phyloP scores from a whole-genome alignment of 1,284 basidiomycete genomes.

The Xerocomus minutiporus region DNA sequence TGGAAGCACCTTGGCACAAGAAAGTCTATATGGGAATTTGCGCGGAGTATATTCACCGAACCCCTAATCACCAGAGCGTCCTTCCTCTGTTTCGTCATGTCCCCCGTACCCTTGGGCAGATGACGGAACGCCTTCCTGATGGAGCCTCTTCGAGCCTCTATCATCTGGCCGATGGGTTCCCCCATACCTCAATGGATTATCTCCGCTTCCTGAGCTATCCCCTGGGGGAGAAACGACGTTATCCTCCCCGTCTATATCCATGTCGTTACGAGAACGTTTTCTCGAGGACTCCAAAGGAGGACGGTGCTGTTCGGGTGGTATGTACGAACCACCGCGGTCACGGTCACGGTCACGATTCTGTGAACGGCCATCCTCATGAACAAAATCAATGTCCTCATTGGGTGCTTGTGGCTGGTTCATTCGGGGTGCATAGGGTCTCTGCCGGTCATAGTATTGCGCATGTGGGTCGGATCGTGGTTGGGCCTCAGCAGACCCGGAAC shows the following conservation, averaged over 20 bases:
- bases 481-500: constrained; percentile 42
- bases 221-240: constrained; percentile 39
- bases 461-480: constrained; percentile 45
- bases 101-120: constrained; percentile 38
- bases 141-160: constrained; percentile 54
- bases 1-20: constrained; percentile 32
- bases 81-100: constrained; percentile 43
- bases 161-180: constrained; percentile 38
- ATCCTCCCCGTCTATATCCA: constrained; percentile 52
- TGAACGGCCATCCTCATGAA: constrained; percentile 46
- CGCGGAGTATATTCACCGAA: constrained; percentile 19
- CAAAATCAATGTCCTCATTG: constrained; percentile 45
- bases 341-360: constrained; percentile 33
- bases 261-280: constrained; percentile 56
- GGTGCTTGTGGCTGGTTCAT: constrained; percentile 31
- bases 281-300: constrained; percentile 37
- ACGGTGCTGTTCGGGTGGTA: constrained; percentile 29
- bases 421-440: constrained; percentile 45
- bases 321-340: constrained; percentile 25
- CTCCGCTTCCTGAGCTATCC: constrained; percentile 33
- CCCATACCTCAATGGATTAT: constrained; percentile 27
- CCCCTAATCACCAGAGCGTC: constrained; percentile 32
- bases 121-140: constrained; percentile 39
- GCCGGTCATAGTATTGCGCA: constrained; percentile 42
- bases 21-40: constrained; percentile 33